Conservation (phyloP, 192 early-diverging fungal genomes). For the Phlyctochytrium arcticum region DNA sequence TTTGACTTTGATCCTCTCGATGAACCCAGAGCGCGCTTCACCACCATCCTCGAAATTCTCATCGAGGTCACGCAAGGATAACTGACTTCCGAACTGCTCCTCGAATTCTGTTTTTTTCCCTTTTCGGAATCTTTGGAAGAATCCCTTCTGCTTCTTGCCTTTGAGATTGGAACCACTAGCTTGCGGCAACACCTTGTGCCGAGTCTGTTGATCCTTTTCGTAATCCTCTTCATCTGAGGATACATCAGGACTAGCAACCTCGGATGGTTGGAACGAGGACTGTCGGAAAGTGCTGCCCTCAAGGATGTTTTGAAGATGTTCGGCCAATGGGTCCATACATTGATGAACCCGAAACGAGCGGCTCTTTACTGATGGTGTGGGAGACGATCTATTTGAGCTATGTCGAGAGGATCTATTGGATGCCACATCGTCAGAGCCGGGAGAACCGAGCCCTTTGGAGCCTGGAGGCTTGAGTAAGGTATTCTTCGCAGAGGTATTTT, state of each 20-base stretch:
- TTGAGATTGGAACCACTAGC: neutral
- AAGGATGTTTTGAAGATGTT: no score
- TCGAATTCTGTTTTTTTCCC: conserved; percentile 10
- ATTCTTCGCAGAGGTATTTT: no score
- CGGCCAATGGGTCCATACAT: no score
- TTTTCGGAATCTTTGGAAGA: conserved; percentile 17
- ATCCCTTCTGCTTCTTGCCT: conserved; percentile 4
- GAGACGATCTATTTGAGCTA: no score
- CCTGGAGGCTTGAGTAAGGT: no score
- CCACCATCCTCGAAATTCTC: neutral
- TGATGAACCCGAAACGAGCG: no score
- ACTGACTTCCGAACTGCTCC: neutral
- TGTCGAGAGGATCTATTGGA: no score
- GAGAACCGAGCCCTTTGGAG: no score
- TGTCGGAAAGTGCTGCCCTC: no score
- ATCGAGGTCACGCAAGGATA: conserved; percentile 13
- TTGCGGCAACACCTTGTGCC: neutral
- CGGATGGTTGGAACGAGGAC: no score
- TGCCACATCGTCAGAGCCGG: no score
- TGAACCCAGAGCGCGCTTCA: neutral
- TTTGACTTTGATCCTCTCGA: conserved; percentile 25
- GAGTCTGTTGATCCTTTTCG: neutral
- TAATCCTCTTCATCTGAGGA: conserved; percentile 12
- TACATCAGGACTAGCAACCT: neutral
- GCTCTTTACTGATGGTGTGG: no score